Evolutionary conservation across 2,329 filamentous ascomycete genomes (phyloP), one percentile per base, ranked within the genome.

Genomic region (Xylaria sp.): DNA sequence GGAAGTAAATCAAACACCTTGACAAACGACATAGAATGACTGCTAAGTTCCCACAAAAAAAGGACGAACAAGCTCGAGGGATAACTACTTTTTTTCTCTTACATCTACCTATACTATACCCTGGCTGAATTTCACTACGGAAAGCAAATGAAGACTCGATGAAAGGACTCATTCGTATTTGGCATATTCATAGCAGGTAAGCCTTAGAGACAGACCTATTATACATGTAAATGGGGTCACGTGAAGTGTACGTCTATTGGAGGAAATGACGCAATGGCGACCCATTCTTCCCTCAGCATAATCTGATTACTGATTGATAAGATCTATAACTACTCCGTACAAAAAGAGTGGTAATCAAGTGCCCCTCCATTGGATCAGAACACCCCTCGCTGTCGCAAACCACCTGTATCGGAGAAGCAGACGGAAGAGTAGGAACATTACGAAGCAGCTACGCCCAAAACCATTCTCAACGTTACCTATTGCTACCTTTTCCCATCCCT

Each of bases 331-430:
- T 46, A n/a, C n/a, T n/a, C n/a, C n/a, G n/a, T 28, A 34, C 46
- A 69, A 71, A 60, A 48, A 15, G 23, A 12, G 46, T 45, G 41
- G 73, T 75, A 75, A 74, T 75, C 71, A 75, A 73, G 53, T 74
- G 72, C 74, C 75, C 74, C 75, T 73, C 75, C 73, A 76, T 76
- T 75, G 74, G 74, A 71, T 36, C 36, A 53, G 30, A 65, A 56
- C 25, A 55, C 68, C 62, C 61, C 67, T 67, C 62, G 64, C 60
- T 25, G 56, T 68, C 63, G 60, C 63, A 65, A 67, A 63, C 46
- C 59, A 64, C 66, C 68, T 70, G 60, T 32, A 70, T 68, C 65
- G 65, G 68, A 65, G 62, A 63, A 63, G 52, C 41, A 57, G 5
- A 50, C 55, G 20, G 39, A 62, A 62, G 28, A 7, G 28, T 30